Base-by-base conservation (phyloP, 2,329 filamentous ascomycete species). In the Ascochyta fabae region DNA sequence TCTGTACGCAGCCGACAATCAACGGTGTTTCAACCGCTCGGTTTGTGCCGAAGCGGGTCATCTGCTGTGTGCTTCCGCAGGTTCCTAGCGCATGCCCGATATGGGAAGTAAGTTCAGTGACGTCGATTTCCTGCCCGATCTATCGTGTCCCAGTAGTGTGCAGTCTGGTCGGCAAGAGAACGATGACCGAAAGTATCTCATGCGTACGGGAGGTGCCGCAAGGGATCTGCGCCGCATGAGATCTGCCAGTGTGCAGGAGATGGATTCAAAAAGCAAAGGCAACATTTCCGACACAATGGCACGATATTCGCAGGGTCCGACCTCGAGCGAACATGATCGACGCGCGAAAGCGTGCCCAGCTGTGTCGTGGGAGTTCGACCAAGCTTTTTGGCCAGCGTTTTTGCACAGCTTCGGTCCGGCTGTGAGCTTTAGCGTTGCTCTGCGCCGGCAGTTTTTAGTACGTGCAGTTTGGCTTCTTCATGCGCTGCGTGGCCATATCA, bases 211-310 rank as follows among this genome's bases (percentile, higher is more conserved):
- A 53, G 19, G 36, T 53, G 19, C 49, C 43, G 50, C 15, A 7
- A 29, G 12, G 12, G 43, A 53, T 53, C 43, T 53, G 50, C 50
- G 31, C 31, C 24, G 23, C 23, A 24, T 12, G 45, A 8, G 36
- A 42, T 29, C 27, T 53, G 44, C 43, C 16, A 39, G 50, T 24
- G 26, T n/a, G 24, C 19, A 39, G 10, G 26, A 33, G 38, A 47
- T 48, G 24, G 26, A 16, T 26, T 27, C 36, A 19, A 53, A 42
- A 48, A 48, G 36, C 39, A 43, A 53, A 35, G 27, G 27, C 35
- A 31, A 13, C 15, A 34, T 16, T 43, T 3, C 50, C 50, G 44
- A 26, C 31, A 36, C 34, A 13, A 16, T 27, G 44, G 50, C 19
- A 26, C 26, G 33, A 44, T 33, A 27, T 9, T n/a, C 38, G 24